phyloP scores from a whole-genome alignment of 768 basidiomycete species.

The Royoungia palumana region DNA sequence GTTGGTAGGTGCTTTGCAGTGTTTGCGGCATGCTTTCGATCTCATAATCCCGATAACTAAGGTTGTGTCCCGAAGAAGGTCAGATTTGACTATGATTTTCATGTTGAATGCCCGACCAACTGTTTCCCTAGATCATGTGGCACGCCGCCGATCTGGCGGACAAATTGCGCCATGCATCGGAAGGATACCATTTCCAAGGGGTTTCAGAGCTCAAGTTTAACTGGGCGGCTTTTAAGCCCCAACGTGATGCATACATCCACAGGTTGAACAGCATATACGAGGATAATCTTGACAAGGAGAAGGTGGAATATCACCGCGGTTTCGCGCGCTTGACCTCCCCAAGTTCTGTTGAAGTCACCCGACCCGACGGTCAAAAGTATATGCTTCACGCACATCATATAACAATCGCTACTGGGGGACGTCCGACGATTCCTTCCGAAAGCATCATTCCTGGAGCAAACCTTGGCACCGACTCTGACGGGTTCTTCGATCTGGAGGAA shows the following conservation, averaged over 20 bases:
- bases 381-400: conserved; percentile 74
- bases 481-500: conserved; percentile 88
- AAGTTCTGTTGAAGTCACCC: conserved; percentile 69
- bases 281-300: conserved; percentile 80
- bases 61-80: conserved; percentile 99
- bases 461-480: conserved; percentile 89
- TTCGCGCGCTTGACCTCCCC: conserved; percentile 68
- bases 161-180: conserved; percentile 69
- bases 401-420: conserved; percentile 82
- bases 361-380: conserved; percentile 65
- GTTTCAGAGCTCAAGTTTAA: conserved; percentile 62
- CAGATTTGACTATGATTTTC: background rate
- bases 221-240: conserved; percentile 89
- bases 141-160: conserved; percentile 89
- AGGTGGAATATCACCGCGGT: conserved; percentile 84
- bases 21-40: background rate
- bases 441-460: conserved; percentile 84
- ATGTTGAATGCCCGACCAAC: background rate
- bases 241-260: conserved; percentile 93
- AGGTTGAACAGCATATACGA: conserved; percentile 90
- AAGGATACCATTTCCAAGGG: conserved; percentile 71
- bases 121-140: conserved; percentile 84
- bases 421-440: conserved; percentile 76
- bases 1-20: conserved; percentile 61
- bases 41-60: conserved; percentile 28